Evolutionary conservation across 2,329 filamentous ascomycete species (phyloP).

Genomic region (Xylaria multiplex): DNA sequence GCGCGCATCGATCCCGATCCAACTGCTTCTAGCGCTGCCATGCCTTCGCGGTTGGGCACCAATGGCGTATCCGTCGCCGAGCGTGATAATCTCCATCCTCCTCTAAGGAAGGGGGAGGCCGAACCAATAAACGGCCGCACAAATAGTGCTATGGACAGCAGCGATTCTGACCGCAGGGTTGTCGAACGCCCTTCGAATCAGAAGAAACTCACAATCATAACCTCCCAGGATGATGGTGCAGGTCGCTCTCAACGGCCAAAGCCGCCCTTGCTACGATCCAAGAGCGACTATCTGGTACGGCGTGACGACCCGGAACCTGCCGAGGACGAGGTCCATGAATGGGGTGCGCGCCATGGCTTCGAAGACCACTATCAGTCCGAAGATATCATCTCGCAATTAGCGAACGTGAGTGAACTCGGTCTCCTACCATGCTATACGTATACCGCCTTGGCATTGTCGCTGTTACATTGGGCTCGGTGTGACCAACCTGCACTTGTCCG

Average conservation of each 20-base stretch:
- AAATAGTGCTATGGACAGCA: constrained; percentile 41
- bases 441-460: constrained; percentile 2
- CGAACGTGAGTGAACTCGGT: constrained; percentile 69
- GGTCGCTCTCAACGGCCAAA: constrained; percentile 57
- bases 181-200: constrained; percentile 59
- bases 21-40: constrained; percentile 22
- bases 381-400: constrained; percentile 85
- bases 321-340: constrained; percentile 61
- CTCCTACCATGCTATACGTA: background rate
- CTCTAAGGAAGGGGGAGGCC: constrained; percentile 23
- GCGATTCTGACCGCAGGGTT: constrained; percentile 53
- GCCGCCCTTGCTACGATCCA: constrained; percentile 64
- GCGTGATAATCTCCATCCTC: constrained; percentile 27
- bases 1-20: constrained; percentile 29
- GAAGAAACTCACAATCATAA: constrained; percentile 44
- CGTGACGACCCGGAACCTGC: constrained; percentile 53
- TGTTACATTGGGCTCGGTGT: background rate
- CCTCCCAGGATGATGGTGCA: constrained; percentile 48
- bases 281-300: constrained; percentile 64
- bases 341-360: constrained; percentile 83
- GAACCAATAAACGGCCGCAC: constrained; percentile 38
- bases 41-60: constrained; percentile 42
- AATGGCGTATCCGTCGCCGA: constrained; percentile 29
- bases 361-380: constrained; percentile 92
- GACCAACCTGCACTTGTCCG: constrained; percentile 1